Base-by-base conservation (phyloP, 257 asterid genomes). In the Oldenlandia corymbosa region DNA sequence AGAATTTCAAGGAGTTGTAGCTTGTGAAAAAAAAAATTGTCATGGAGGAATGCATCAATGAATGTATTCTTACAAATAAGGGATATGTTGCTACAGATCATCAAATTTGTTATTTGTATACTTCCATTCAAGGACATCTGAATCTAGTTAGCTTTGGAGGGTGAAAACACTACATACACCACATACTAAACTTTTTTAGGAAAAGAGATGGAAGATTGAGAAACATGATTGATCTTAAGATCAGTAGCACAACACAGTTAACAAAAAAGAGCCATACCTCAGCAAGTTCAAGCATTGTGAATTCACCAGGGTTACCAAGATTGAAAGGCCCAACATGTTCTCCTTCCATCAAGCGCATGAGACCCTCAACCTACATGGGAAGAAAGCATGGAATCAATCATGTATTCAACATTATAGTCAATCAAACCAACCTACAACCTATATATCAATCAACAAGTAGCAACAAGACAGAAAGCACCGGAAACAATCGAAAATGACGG, bases 241-340 rank as follows among this genome's bases (percentile, higher is more conserved):
- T 58, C 26, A 47, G 59, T 42, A 39, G 37, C 43, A 36, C 21
- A 39, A 53, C 28, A 20, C 50, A 53, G 49, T 30, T 26, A 27
- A 14, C 20, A 7, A 17, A 5, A n/a, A 9, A 24, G 32, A 37
- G 7, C 41, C 58, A 20, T 83, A 91, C 98, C 94, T 91, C 78
- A 72, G 98, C 98, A 68, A 91, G 95, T 73, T 91, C 96, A 30
- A 91, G 95, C 98, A 91, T 91, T 68, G 98, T 91, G 59, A 91
- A 91, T 85, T 91, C 96, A 32, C 96, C 98, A 0, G 98, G 98
- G 73, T 91, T 91, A 8, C 98, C 98, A 32, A 91, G 91, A 76
- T 91, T 91, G 85, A 91, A 91, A 49, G 98, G 98, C 16, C 98
- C 98, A 13, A 91, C 95, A 50, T 91, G 96, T 76, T 91, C 98